Evolutionary conservation across 352 stramenopile genomes (phyloP), one percentile per base, ranked within the genome.

Genomic region (Ophiocytium majus): DNA sequence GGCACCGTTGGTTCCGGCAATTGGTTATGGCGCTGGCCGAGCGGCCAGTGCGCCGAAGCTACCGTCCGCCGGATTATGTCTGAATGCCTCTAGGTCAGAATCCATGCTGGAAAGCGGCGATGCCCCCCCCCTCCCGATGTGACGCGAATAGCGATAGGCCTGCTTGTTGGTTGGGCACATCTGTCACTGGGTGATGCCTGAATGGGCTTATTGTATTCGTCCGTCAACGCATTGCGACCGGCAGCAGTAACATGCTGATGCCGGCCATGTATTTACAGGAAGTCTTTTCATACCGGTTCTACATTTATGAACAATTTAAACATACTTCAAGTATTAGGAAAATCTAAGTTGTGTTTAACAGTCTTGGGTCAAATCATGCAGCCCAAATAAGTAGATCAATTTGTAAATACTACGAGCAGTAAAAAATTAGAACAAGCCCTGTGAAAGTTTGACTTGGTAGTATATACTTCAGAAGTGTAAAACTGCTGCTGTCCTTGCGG

Each of bases 81-180:
- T 95, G 92, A 95, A 95, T 89, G 92, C 93, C 92, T 96, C 92
- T 94, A 96, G 95, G 92, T 94, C 92, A 95, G 92, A 95, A 95
- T 95, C 92, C 92, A 93, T 95, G 91, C 91, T 94, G 91, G 90
- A 91, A 91, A 92, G 90, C 90, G 92, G 91, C 90, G 89, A 93
- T 94, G 93, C 91, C 92, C 91, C 91, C n/a, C 91, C 90, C 93
- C 89, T 91, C 91, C 88, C 86, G 88, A 91, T 94, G 91, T 93
- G 91, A 89, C 86, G 87, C 88, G 90, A 91, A 91, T 94, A 93
- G 89, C 86, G 89, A 93, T 94, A 93, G 85, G 89, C 90, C 89
- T 91, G n/a, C n/a, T n/a, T n/a, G n/a, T n/a, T n/a, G n/a, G n/a
- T n/a, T n/a, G n/a, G n/a, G n/a, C n/a, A n/a, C n/a, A n/a, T n/a